A percentile compares a stretch with the other conserved stretches of the same genome.
phyloP scores from a whole-genome alignment of 306 rosid species.

The Ziziphus jujuba region DNA sequence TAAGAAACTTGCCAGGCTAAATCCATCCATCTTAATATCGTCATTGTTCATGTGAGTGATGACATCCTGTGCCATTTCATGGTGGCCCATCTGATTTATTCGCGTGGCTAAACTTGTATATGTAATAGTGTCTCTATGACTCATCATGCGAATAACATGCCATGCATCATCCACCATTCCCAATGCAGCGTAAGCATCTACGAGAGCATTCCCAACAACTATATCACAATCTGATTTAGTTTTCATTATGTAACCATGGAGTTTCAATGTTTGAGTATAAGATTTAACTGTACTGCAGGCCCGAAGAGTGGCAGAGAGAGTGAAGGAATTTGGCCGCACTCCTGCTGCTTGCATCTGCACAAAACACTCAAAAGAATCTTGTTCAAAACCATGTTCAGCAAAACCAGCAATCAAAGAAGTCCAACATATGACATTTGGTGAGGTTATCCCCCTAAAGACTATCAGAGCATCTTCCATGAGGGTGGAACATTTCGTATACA shows the following conservation, averaged over 20 bases:
- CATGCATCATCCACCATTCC: conserved; percentile 52
- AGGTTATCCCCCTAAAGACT: conserved; percentile 48
- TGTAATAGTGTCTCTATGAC: conserved; percentile 49
- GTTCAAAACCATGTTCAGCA: conserved; percentile 52
- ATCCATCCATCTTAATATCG: conserved; percentile 52
- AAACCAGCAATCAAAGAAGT: conserved; percentile 68
- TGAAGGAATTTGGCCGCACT: conserved; percentile 54
- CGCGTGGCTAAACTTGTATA: conserved; percentile 62
- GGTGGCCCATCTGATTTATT: conserved; percentile 53
- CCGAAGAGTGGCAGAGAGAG: conserved; percentile 49
- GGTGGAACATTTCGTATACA: conserved; percentile 67
- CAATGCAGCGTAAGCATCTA: conserved; percentile 63
- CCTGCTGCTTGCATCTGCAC: conserved; percentile 57
- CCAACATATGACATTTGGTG: conserved; percentile 63
- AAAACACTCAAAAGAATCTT: conserved; percentile 42
- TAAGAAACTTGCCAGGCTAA: conserved; percentile 59
- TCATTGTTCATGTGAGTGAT: conserved; percentile 46
- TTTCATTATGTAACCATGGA: conserved; percentile 58
- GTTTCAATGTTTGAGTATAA: conserved; percentile 38
- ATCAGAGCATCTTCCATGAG: conserved; percentile 34
- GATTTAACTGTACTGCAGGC: conserved; percentile 45
- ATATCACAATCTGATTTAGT: conserved; percentile 37
- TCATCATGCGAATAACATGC: conserved; percentile 47
- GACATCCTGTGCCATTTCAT: conserved; percentile 48
- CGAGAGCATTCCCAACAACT: conserved; percentile 66